These are phyloP conservation scores for Penicillium ochrochloron DNA, from an alignment of 495 filamentous ascomycete species.

Conservation along the genomic window DNA sequence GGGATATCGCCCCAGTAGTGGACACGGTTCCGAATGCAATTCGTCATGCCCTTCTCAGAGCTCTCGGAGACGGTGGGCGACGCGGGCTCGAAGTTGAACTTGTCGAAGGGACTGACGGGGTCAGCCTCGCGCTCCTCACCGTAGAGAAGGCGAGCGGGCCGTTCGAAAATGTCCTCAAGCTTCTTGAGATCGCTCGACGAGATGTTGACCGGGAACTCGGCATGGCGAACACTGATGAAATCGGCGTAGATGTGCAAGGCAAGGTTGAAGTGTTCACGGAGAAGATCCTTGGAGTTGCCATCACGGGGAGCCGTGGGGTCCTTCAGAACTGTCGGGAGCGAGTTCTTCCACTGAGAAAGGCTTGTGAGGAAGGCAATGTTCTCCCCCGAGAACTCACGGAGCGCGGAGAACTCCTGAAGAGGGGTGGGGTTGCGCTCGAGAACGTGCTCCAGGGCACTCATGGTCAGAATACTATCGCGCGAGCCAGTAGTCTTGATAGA, in stretches of 20 bases:
- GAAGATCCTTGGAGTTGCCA: constrained; percentile 32
- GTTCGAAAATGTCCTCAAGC: constrained; percentile 57
- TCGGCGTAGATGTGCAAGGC: constrained; percentile 62
- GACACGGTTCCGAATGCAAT: constrained; percentile 34
- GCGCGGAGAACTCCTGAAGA: constrained; percentile 63
- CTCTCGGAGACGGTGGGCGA: constrained; percentile 29
- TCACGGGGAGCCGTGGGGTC: constrained; percentile 23
- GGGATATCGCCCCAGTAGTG: constrained; percentile 51
- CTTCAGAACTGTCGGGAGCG: constrained; percentile 26
- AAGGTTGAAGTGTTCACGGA: constrained; percentile 50
- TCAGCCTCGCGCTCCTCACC: constrained; percentile 37
- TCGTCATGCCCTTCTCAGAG: constrained; percentile 29
- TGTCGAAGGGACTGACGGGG: constrained; percentile 40
- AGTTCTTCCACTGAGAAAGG: constrained; percentile 58
- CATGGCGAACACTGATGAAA: constrained; percentile 58
- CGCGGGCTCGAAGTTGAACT: constrained; percentile 23
- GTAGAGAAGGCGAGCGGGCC: constrained; percentile 40
- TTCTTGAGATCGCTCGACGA: constrained; percentile 49
- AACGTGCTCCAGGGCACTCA: constrained; percentile 63
- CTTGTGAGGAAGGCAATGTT: constrained; percentile 69
- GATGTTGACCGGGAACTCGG: constrained; percentile 69
- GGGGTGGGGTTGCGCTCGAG: constrained; percentile 58
- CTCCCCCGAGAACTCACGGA: constrained; percentile 67
- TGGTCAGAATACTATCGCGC: constrained; percentile 54
- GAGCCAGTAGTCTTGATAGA: constrained; percentile 34